phyloP scores from a whole-genome alignment of 1,284 basidiomycete genomes.

The Uromyces viciae-fabae region DNA sequence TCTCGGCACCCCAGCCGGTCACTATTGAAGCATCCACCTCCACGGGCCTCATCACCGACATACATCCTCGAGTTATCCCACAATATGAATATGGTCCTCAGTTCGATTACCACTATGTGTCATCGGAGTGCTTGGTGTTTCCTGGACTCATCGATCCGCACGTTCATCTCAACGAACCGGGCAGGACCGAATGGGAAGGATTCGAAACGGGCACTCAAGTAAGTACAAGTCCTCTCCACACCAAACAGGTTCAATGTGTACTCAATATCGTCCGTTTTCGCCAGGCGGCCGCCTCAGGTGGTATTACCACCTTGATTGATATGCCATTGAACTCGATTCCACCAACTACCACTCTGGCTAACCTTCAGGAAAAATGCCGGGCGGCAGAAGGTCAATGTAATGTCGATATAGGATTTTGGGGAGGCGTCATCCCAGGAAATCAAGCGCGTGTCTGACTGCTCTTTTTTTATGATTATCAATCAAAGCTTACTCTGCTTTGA shows the following conservation, averaged over 20 bases:
- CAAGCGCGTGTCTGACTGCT: constrained; percentile 58
- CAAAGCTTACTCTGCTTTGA: no score
- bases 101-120: not conserved
- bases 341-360: constrained; percentile 76
- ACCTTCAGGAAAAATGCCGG: constrained; percentile 67
- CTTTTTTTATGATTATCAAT: not conserved
- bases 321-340: constrained; percentile 96
- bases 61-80: constrained; percentile 53
- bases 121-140: constrained; percentile 3
- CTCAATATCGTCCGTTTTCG: not conserved
- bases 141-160: constrained; percentile 59
- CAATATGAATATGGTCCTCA: constrained; percentile 36
- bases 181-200: constrained; percentile 86
- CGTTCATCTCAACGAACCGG: constrained; percentile 89
- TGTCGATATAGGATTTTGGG: constrained; percentile 89
- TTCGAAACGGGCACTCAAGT: constrained; percentile 75
- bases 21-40: constrained; percentile 65
- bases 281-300: constrained; percentile 77
- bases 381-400: constrained; percentile 72
- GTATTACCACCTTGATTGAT: constrained; percentile 84
- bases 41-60: constrained; percentile 67
- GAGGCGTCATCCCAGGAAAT: constrained; percentile 84
- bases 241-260: not conserved
- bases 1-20: constrained; percentile 61
- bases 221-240: not conserved